phyloP scores from a whole-genome alignment of 257 asterid species.

The Salvia miltiorrhiza region DNA sequence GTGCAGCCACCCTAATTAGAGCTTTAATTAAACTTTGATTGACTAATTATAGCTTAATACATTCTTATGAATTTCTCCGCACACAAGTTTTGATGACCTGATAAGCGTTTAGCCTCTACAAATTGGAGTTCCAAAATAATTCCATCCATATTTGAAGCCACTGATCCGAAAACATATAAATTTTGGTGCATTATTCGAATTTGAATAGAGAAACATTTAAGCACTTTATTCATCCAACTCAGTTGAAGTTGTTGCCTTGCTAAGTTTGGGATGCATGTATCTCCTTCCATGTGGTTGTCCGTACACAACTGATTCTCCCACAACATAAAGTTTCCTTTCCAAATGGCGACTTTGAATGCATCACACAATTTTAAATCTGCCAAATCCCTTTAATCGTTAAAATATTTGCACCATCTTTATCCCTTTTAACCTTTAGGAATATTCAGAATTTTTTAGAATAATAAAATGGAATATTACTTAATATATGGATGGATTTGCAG shows the following conservation, averaged over 20 bases:
- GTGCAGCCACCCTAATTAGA: too few relatives aligned
- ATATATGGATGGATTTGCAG: background rate
- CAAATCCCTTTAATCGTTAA: background rate
- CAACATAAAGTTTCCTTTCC: background rate
- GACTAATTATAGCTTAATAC: too few relatives aligned
- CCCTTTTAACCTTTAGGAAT: conserved; percentile 11
- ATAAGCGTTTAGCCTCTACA: background rate
- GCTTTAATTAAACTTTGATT: too few relatives aligned
- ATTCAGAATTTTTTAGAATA: conserved; percentile 9
- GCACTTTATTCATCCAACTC: conserved; percentile 18
- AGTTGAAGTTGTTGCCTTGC: background rate
- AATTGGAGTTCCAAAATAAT: background rate
- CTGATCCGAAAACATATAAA: background rate
- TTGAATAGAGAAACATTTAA: background rate
- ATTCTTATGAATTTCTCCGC: too few relatives aligned
- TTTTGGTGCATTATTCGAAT: background rate
- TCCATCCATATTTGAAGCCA: background rate
- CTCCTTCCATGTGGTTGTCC: conserved; percentile 14
- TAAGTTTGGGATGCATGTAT: conserved; percentile 2
- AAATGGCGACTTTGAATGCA: conserved; percentile 10
- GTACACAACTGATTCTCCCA: conserved; percentile 6
- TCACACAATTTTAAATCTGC: background rate
- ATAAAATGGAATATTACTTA: background rate
- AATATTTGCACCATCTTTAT: background rate
- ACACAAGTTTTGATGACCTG: too few relatives aligned